Evolutionary conservation across 176 grass and related monocot species (phyloP).

Genomic region (Carex pumila): DNA sequence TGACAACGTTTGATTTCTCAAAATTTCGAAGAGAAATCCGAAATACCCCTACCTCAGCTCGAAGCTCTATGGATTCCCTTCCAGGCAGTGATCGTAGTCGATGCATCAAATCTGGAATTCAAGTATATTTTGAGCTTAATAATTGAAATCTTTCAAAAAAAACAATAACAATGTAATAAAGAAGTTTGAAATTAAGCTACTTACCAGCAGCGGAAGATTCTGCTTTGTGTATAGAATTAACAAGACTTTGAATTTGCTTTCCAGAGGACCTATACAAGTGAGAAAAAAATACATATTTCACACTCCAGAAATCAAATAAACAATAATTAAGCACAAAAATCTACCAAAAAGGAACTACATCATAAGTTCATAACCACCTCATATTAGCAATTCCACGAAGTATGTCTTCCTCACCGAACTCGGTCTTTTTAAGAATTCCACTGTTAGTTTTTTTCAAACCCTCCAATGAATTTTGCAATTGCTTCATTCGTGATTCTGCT

Average conservation of each 20-base stretch:
- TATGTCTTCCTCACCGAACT: conserved; percentile 76
- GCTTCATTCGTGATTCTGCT: conserved; percentile 65
- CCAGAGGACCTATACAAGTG: conserved; percentile 60
- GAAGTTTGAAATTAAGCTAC: conserved; percentile 2
- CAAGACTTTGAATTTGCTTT: conserved; percentile 70
- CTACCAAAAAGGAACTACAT: neutral
- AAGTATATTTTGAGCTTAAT: neutral
- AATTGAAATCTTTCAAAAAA: neutral
- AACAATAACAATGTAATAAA: neutral
- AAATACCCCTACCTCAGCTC: conserved; percentile 52
- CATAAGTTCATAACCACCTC: conserved; percentile 27
- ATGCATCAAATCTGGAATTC: conserved; percentile 68
- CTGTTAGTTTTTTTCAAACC: conserved; percentile 70
- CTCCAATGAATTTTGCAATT: conserved; percentile 48
- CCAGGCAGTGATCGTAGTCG: conserved; percentile 63
- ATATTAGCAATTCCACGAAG: conserved; percentile 66
- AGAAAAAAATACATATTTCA: neutral
- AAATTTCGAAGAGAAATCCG: neutral
- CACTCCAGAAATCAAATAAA: neutral
- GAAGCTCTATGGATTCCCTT: conserved; percentile 75
- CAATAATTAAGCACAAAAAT: neutral
- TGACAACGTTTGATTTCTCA: neutral
- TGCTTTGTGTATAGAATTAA: conserved; percentile 70
- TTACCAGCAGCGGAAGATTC: conserved; percentile 78
- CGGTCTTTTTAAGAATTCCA: conserved; percentile 65